Percentiles rank a stretch among this genome's conserved stretches.
phyloP scores from a whole-genome alignment of 345 rosid genomes.

The Erucastrum elatum region DNA sequence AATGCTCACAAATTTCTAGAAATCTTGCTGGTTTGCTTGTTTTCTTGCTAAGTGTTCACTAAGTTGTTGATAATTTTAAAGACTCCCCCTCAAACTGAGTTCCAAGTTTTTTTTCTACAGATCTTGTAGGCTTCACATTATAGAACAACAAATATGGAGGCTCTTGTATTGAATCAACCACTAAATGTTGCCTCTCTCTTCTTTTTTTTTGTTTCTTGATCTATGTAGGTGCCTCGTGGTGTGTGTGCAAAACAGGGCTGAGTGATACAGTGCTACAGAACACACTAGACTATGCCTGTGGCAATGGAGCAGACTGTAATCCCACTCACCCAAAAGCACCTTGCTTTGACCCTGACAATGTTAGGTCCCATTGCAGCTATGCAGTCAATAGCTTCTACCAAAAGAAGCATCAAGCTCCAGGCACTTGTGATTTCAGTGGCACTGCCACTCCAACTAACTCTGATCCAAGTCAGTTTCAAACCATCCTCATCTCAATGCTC shows the following conservation, averaged over 20 bases:
- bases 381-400: conserved; percentile 95
- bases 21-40: background rate
- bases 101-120: background rate
- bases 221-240: conserved; percentile 67
- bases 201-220: background rate
- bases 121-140: conserved; percentile 20
- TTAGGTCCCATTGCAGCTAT: conserved; percentile 74
- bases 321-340: conserved; percentile 59
- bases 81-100: background rate
- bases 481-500: background rate
- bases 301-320: conserved; percentile 90
- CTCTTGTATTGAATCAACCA: background rate
- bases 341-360: conserved; percentile 76
- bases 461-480: conserved; percentile 56
- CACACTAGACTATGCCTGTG: conserved; percentile 90
- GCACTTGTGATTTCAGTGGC: conserved; percentile 80
- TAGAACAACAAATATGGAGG: background rate
- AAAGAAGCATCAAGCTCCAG: conserved; percentile 67
- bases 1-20: background rate
- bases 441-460: conserved; percentile 53
- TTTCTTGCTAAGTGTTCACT: background rate
- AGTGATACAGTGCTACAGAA: conserved; percentile 62
- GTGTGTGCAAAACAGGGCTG: conserved; percentile 74
- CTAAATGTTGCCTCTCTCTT: background rate
- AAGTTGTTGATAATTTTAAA: background rate